Base-by-base conservation (phyloP, 164 flowering plant genomes). In the Tetracentron sinense region DNA sequence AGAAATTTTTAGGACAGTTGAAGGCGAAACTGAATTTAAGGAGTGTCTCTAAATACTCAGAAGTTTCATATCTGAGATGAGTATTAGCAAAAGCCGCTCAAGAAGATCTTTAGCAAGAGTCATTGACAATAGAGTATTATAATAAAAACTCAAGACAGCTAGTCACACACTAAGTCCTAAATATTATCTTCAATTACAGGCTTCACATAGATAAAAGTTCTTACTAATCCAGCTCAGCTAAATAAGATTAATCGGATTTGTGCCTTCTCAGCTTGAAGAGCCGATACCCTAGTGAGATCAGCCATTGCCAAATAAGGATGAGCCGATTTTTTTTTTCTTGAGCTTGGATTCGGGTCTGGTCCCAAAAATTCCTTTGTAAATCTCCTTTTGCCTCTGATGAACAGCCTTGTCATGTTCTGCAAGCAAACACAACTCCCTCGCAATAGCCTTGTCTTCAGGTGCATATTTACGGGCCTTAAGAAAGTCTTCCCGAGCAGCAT, bases 401-500 rank as follows among this genome's bases (percentile, higher is more conserved):
- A 49, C 52, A 49, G 52, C 52, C 25, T 49, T 49, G 23, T 49
- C 23, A n/a, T 49, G 12, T 5, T 49, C 52, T 5, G 23, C 52
- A 6, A 49, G 52, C 52, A 49, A 49, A n/a, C 23, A 10, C 7
- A 49, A 23, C 52, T 49, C 52, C 26, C 11, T 49, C 8, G 11
- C 23, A 49, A 49, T 49, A n/a, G 52, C 23, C 23, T 49, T 49
- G 52, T 49, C 52, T 20, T 49, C 23, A 7, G 52, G 52, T 49
- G 52, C 52, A 20, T n/a, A 2, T 49, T 49, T 49, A 49, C 52
- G 52, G 52, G 52, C 52, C 23, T n/a, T 49, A 10, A 49, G 52
- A 20, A 49, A 49, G 7, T 49, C 52, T 49, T 49, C 23, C 21
- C 23, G 3, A 1, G 52, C 52, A 20, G 23, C 23, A 49, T 49